Evolutionary conservation across 768 basidiomycete genomes (phyloP), one percentile per base, ranked within the genome.

Genomic region (Pilatotrama ljubarskyi): DNA sequence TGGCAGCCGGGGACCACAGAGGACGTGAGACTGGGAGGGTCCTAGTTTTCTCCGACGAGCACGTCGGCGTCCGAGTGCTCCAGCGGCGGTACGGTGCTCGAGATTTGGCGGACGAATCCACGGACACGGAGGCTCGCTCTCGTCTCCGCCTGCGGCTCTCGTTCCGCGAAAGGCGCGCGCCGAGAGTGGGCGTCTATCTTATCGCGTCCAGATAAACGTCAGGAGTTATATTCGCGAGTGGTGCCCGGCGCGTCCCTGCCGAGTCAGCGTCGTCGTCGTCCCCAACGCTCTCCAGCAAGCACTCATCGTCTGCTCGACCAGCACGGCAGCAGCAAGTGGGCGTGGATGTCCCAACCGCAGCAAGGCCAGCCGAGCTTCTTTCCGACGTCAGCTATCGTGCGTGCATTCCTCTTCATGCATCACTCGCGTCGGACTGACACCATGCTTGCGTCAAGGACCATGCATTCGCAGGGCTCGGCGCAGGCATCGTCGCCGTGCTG

Each of bases 401-500:
- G 65, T 60, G 18, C 41, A 2, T 41, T 3, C 40, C 17, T 20
- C n/a, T 4, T 10, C 41, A 29, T 43, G 13, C 48, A 49, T 40
- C n/a, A 22, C 36, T 44, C 51, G 50, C 37, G 35, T 51, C 8
- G 11, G 3, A 47, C 50, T 62, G 43, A 60, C 61, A 24, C 50
- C 14, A 15, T 44, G 41, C 51, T 29, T 18, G 20, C 37, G 14
- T 66, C 25, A 51, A 96, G 93, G 97, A 98, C 74, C 95, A 98
- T 86, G 95, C 96, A 32, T 85, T 86, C 53, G 93, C 94, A 43
- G 97, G 97, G 56, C 83, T 98, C 51, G 89, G 91, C 51, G 95
- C 97, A 38, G 97, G 97, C 58, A 86, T 93, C 65, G 87, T 89
- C 68, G 91, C 93, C 36, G 94, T 95, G 48, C 79, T 98, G 29